Conservation (phyloP, 1,284 basidiomycete species). For the Trichosporon sp. region DNA sequence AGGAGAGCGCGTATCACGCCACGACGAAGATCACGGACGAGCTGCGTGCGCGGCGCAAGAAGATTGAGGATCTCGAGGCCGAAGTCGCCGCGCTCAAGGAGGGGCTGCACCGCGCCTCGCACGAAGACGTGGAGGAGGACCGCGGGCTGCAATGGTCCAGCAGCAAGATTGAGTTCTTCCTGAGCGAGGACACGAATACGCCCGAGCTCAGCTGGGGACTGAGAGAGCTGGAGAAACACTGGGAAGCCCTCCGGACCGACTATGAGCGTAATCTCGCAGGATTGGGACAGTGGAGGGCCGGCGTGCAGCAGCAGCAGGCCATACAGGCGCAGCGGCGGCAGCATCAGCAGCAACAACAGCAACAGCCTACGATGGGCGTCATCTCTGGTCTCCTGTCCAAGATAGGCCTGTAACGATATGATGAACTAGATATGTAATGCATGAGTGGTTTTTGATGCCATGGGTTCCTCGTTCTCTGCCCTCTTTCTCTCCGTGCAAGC, state of each 20-base stretch:
- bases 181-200: constrained; percentile 46
- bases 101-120: constrained; percentile 33
- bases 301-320: neutral
- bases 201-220: constrained; percentile 44
- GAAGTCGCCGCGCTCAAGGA: constrained; percentile 30
- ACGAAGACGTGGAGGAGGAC: constrained; percentile 39
- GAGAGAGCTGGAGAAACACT: constrained; percentile 43
- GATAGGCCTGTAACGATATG: neutral
- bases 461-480: neutral
- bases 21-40: constrained; percentile 39
- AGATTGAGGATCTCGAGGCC: constrained; percentile 32
- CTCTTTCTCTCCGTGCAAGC: neutral
- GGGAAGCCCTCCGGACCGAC: constrained; percentile 38
- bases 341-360: neutral
- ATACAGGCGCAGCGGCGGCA: neutral
- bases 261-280: constrained; percentile 1
- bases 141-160: constrained; percentile 35
- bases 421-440: neutral
- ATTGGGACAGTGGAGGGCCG: neutral
- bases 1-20: constrained; percentile 37
- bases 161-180: constrained; percentile 45
- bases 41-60: constrained; percentile 29
- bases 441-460: neutral
- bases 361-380: neutral
- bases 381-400: neutral